Conservation (phyloP, 163 green algal genomes). For the Prototheca wickerhamii region DNA sequence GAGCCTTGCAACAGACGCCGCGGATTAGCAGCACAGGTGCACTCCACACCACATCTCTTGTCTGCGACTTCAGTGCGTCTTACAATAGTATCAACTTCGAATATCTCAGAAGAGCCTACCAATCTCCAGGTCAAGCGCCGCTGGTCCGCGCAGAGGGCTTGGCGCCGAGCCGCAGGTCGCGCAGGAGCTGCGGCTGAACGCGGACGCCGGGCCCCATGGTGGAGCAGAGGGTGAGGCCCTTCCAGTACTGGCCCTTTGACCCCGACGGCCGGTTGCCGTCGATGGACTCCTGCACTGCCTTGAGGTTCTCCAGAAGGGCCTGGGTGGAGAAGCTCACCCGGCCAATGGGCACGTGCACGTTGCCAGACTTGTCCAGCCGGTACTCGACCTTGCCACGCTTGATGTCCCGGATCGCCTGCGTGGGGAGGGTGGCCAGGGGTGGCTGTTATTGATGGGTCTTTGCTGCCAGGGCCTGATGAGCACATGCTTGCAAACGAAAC, state of each 20-base stretch:
- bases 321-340: conserved; percentile 79
- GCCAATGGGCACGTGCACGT: conserved; percentile 93
- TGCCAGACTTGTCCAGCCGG: conserved; percentile 94
- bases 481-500: not conserved
- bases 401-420: conserved; percentile 94
- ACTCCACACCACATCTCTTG: too few relatives aligned
- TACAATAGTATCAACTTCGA: too few relatives aligned
- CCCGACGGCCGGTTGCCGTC: conserved; percentile 86
- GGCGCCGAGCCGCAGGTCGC: too few relatives aligned
- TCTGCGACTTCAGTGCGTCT: too few relatives aligned
- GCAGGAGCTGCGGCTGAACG: conserved; percentile 57
- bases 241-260: conserved; percentile 96
- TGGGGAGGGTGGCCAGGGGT: not conserved
- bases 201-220: conserved; percentile 90
- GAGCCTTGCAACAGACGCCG: too few relatives aligned
- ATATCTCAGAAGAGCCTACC: not conserved
- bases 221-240: conserved; percentile 82
- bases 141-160: too few relatives aligned
- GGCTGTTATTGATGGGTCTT: not conserved
- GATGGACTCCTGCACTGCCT: conserved; percentile 79
- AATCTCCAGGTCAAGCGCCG: not conserved
- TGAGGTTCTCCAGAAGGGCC: conserved; percentile 83
- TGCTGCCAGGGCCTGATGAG: not conserved
- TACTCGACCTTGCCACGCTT: conserved; percentile 99
- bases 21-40: too few relatives aligned